phyloP scores from a whole-genome alignment of 2,329 filamentous ascomycete species.

The Stachybotrys echinatus region DNA sequence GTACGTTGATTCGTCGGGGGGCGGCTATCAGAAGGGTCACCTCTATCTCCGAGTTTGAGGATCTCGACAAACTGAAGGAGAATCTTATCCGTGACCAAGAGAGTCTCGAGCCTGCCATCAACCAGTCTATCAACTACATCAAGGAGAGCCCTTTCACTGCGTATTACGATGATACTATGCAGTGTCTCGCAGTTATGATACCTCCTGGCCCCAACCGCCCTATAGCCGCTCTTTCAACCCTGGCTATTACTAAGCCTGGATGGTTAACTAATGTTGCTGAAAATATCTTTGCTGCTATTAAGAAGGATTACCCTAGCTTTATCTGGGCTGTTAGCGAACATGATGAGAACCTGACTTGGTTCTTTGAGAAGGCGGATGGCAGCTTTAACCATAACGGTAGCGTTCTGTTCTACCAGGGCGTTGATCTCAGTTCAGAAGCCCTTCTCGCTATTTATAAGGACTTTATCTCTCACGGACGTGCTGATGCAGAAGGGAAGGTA shows the following conservation, averaged over 20 bases:
- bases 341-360: slow-evolving; percentile 96
- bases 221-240: slow-evolving; percentile 79
- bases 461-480: slow-evolving; percentile 74
- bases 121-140: slow-evolving; percentile 78
- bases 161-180: slow-evolving; percentile 92
- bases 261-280: slow-evolving; percentile 94
- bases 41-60: background rate
- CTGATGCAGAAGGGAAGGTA: slow-evolving; percentile 38
- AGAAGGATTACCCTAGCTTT: slow-evolving; percentile 86
- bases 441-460: slow-evolving; percentile 79
- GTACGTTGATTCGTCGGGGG: slow-evolving; percentile 89
- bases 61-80: slow-evolving; percentile 60
- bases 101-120: slow-evolving; percentile 73
- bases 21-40: slow-evolving; percentile 23
- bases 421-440: slow-evolving; percentile 69
- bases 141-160: slow-evolving; percentile 77
- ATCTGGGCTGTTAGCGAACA: slow-evolving; percentile 96
- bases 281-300: slow-evolving; percentile 89
- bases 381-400: slow-evolving; percentile 81
- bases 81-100: slow-evolving; percentile 78
- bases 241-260: slow-evolving; percentile 89
- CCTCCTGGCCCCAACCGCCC: slow-evolving; percentile 61
- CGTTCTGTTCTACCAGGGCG: slow-evolving; percentile 94
- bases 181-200: slow-evolving; percentile 84
- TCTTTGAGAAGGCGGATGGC: slow-evolving; percentile 94